A percentile compares a stretch with the other conserved stretches of the same genome.
Conservation (phyloP, 176 grass and related monocot genomes). For the Lolium multiflorum region DNA sequence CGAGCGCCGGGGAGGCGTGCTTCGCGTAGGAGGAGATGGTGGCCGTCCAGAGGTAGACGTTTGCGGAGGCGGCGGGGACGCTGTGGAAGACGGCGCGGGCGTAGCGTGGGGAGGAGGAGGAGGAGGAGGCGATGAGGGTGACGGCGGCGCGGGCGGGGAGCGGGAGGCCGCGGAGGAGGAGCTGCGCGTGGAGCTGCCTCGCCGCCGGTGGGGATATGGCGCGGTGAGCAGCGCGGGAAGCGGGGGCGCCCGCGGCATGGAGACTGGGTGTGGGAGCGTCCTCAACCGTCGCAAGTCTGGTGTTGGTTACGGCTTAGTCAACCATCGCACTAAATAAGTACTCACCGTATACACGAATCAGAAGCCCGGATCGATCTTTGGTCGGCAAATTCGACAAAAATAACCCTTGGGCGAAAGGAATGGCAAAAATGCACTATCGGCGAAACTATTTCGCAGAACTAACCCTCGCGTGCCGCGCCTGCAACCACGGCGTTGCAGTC, state of each 20-base stretch:
- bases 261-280: not conserved
- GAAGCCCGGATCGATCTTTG: too few species aligned
- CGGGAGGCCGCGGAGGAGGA: constrained; percentile 47
- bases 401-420: too few species aligned
- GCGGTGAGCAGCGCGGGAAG: constrained; percentile 28
- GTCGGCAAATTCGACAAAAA: too few species aligned
- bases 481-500: too few species aligned
- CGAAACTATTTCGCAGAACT: too few species aligned
- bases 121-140: constrained; percentile 50
- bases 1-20: constrained; percentile 25
- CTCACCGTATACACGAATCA: too few species aligned
- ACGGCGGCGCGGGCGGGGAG: constrained; percentile 51
- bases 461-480: too few species aligned
- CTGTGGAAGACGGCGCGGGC: constrained; percentile 52
- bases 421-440: too few species aligned
- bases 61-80: constrained; percentile 28
- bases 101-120: constrained; percentile 42
- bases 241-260: not conserved
- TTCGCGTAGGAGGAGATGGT: constrained; percentile 57
- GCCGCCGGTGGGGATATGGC: constrained; percentile 16
- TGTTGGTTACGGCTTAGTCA: too few species aligned
- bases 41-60: constrained; percentile 59
- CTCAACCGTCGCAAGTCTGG: too few species aligned
- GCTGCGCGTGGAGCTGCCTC: constrained; percentile 61
- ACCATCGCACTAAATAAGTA: too few species aligned